These are phyloP conservation scores for Paracamarosporium sp. DNA, from an alignment of 2,329 filamentous ascomycete genomes.

Conservation along the genomic window DNA sequence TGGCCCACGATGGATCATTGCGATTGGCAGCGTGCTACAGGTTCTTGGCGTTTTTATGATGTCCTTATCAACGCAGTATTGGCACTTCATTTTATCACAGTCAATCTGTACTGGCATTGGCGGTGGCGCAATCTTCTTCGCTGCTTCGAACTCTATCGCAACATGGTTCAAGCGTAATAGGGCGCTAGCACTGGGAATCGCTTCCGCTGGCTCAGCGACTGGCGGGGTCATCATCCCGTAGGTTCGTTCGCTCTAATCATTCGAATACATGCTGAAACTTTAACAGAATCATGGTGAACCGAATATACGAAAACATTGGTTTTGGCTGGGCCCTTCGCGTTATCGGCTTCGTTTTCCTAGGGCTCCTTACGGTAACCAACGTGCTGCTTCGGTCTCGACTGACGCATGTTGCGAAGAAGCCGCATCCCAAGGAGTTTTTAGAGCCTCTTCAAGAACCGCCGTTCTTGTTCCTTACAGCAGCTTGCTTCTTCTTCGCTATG, in stretches of 20 bases:
- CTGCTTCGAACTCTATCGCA: neutral
- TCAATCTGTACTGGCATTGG: neutral
- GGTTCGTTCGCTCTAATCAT: neutral
- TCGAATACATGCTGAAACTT: neutral
- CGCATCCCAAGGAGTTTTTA: neutral
- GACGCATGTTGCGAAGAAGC: neutral
- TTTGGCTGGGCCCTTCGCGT: constrained; percentile 2
- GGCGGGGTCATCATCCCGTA: neutral
- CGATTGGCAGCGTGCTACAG: neutral
- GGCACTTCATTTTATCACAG: neutral
- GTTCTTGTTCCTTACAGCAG: neutral
- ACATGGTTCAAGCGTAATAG: neutral
- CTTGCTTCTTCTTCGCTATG: constrained; percentile 2
- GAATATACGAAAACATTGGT: neutral
- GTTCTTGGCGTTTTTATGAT: constrained; percentile 1
- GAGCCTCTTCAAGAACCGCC: neutral
- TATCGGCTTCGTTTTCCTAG: neutral
- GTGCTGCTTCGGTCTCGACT: neutral
- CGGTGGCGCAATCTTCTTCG: neutral
- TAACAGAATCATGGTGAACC: neutral
- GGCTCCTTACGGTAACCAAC: neutral
- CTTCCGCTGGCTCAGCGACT: neutral
- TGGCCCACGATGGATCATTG: neutral
- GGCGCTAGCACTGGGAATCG: neutral
- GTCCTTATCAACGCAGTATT: neutral